Percentiles rank a stretch among this genome's conserved stretches.
Conservation (phyloP, 495 filamentous ascomycete species). For the Neurospora sp. region DNA sequence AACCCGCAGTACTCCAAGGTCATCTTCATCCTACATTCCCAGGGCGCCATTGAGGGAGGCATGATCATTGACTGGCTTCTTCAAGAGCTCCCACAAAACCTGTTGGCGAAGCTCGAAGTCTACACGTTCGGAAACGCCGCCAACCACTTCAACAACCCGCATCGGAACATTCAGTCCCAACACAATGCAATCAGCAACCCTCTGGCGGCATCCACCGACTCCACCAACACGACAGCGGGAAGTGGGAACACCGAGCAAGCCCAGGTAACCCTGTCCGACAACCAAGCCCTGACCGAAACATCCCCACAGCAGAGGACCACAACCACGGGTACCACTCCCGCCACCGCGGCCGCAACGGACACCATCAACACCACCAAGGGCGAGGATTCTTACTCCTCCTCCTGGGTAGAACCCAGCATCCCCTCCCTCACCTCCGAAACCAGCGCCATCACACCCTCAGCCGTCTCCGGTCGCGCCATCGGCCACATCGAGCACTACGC, state of each 20-base stretch:
- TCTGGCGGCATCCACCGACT: constrained; percentile 15
- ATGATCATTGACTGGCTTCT: constrained; percentile 73
- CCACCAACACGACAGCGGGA: constrained; percentile 4
- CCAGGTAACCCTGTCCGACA: not conserved
- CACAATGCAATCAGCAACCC: constrained; percentile 13
- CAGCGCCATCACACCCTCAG: constrained; percentile 9
- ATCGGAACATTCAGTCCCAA: constrained; percentile 24
- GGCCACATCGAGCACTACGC: constrained; percentile 79
- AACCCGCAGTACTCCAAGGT: constrained; percentile 56
- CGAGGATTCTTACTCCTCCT: not conserved
- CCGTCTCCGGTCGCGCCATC: constrained; percentile 40
- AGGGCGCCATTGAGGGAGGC: constrained; percentile 69
- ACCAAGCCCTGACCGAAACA: not conserved
- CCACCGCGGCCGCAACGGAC: not conserved
- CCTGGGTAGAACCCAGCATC: constrained; percentile 1
- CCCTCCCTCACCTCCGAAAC: constrained; percentile 8
- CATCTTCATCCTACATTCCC: constrained; percentile 69
- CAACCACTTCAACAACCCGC: constrained; percentile 83
- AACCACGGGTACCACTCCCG: not conserved
- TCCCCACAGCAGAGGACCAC: not conserved
- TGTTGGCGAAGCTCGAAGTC: constrained; percentile 62
- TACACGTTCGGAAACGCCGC: constrained; percentile 82
- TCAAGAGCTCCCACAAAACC: constrained; percentile 58
- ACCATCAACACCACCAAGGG: not conserved
- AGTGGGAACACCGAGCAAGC: not conserved